Conservation (phyloP, 306 rosid species). For the Betula pendula region DNA sequence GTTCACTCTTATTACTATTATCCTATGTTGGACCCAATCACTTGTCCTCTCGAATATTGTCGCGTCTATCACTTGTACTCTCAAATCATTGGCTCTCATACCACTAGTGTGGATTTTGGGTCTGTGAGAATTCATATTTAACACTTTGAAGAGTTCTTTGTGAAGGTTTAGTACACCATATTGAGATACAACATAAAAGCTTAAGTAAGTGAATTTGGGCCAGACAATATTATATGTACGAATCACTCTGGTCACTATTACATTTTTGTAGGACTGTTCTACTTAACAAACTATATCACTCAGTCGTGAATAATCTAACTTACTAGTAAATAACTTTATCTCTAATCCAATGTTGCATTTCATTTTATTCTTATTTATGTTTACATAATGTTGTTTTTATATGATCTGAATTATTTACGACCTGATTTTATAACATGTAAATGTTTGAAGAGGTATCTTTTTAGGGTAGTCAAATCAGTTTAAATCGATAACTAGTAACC, state of each 20-base stretch:
- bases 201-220: not conserved
- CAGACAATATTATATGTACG: not conserved
- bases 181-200: not conserved
- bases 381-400: not conserved
- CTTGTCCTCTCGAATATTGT: too few species aligned
- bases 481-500: too few species aligned
- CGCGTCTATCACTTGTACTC: not conserved
- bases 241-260: not conserved
- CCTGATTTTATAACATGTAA: not conserved
- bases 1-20: too few species aligned
- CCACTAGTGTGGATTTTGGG: not conserved
- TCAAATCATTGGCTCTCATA: not conserved
- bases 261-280: too few species aligned
- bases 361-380: not conserved
- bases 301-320: not conserved
- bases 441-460: not conserved
- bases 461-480: too few species aligned
- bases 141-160: not conserved
- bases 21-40: not conserved
- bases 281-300: not conserved
- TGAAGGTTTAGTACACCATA: not conserved
- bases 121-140: not conserved
- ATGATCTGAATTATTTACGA: not conserved
- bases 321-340: not conserved
- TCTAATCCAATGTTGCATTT: not conserved